Base-by-base conservation (phyloP, 2,329 filamentous ascomycete genomes). In the Tothia fuscella region DNA sequence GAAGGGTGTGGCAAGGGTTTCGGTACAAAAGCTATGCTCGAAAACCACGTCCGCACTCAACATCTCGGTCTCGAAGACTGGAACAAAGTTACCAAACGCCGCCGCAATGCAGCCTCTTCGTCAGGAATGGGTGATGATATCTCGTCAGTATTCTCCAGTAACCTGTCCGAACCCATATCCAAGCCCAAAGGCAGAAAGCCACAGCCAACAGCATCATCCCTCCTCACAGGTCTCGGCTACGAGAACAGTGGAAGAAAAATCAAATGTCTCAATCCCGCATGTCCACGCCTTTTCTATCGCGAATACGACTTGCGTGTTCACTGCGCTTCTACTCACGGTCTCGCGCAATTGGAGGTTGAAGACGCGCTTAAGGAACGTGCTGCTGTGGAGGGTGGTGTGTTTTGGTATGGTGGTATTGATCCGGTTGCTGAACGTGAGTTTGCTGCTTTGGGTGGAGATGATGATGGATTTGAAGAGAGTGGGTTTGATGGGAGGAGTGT, bases 31-130 rank as follows among this genome's bases (percentile, higher is more conserved):
- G 72, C 76, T 14, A 78, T 77, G 22, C 70, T 95, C 0, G 82
- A 89, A 57, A 82, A 91, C 49, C 89, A 96, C 56, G 71, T 95
- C 33, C 78, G 84, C 16, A 86, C 81, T 36, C 74, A 84, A 17
- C 89, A 96, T 57, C 66, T 94, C 20, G 76, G 78, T n/a, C 62
- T 74, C 17, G 60, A 58, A 9, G 60, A 49, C 63, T 66, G 48
- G 55, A 59, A 48, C 63, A 60, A 46, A 56, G 56, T 44, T 57
- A 56, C 21, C 56, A 53, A 49, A 47, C 48, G 52, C 36, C 38
- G 31, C 25, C 16, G 39, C 38, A n/a, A n/a, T n/a, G n/a, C n/a
- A n/a, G n/a, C n/a, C n/a, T n/a, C n/a, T n/a, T n/a, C n/a, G n/a
- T n/a, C n/a, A n/a, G 17, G 43, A 25, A 33, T 34, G 17, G 33